A percentile compares a stretch with the other conserved stretches of the same genome.
Conservation (phyloP, 805 yeast species). For the Saturnispora halmiae region DNA sequence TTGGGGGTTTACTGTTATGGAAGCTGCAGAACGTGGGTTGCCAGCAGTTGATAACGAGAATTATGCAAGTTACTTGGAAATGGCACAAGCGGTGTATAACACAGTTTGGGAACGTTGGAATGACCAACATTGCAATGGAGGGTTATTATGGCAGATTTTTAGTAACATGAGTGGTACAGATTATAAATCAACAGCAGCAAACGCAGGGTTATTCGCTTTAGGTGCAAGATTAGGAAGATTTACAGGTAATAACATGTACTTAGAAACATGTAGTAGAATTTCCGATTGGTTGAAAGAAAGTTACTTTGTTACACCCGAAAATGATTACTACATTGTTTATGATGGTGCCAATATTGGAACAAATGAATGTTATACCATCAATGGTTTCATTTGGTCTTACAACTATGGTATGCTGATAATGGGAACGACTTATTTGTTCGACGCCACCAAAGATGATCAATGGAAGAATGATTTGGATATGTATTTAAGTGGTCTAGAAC, state of each 20-base stretch:
- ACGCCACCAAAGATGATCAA: slow-evolving; percentile 39
- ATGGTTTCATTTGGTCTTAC: slow-evolving; percentile 54
- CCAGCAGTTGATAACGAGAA: slow-evolving; percentile 47
- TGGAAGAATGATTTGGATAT: slow-evolving; percentile 36
- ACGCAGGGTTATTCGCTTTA: slow-evolving; percentile 78
- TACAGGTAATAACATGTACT: slow-evolving; percentile 63
- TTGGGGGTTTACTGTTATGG: slow-evolving; percentile 82
- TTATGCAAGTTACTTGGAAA: slow-evolving; percentile 66
- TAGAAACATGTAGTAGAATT: slow-evolving; percentile 62
- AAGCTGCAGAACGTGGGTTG: slow-evolving; percentile 75
- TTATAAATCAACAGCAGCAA: slow-evolving; percentile 82
- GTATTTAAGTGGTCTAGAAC: slow-evolving; percentile 33
- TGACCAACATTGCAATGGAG: slow-evolving; percentile 74
- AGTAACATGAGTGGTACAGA: slow-evolving; percentile 90
- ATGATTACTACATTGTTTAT: slow-evolving; percentile 40
- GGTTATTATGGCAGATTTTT: slow-evolving; percentile 93
- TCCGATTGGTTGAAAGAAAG: slow-evolving; percentile 71
- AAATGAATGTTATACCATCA: slow-evolving; percentile 40
- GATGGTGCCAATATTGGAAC: slow-evolving; percentile 54
- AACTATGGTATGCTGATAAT: slow-evolving; percentile 58
- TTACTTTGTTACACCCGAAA: slow-evolving; percentile 35
- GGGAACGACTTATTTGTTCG: slow-evolving; percentile 63
- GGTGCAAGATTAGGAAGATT: slow-evolving; percentile 83
- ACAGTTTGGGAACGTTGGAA: slow-evolving; percentile 93
- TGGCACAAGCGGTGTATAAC: slow-evolving; percentile 85